phyloP scores from a whole-genome alignment of 257 asterid genomes.

The Nicotiana knightiana region DNA sequence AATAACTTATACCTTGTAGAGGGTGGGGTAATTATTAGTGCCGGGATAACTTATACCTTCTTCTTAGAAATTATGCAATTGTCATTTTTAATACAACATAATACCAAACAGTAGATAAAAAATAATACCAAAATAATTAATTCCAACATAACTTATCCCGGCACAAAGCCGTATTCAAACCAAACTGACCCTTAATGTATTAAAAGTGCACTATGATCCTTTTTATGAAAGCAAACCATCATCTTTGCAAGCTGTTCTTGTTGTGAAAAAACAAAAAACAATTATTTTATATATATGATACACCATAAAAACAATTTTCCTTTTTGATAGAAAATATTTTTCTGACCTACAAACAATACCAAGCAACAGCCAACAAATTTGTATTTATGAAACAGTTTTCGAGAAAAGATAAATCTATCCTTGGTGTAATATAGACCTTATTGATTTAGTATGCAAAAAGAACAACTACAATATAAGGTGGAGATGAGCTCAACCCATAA shows the following conservation, averaged over 20 bases:
- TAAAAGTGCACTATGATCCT: background rate
- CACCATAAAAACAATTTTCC: background rate
- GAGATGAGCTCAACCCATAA: background rate
- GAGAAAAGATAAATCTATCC: background rate
- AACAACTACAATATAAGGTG: background rate
- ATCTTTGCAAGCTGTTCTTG: slow-evolving; percentile 14
- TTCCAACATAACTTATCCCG: too few relatives aligned
- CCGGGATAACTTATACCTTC: too few relatives aligned
- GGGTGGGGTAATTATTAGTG: too few relatives aligned
- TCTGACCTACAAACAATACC: background rate
- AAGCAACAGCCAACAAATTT: background rate
- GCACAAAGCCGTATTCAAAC: too few relatives aligned
- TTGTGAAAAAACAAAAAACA: background rate
- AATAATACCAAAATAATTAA: too few relatives aligned
- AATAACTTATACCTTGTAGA: too few relatives aligned
- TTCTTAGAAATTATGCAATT: too few relatives aligned
- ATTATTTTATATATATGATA: background rate
- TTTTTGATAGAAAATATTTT: too few relatives aligned
- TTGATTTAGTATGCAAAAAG: background rate
- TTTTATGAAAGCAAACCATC: slow-evolving; percentile 14
- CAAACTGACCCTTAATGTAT: background rate
- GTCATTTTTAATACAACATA: too few relatives aligned
- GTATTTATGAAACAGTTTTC: background rate
- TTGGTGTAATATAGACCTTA: background rate
- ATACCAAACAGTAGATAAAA: too few relatives aligned